Conservation (phyloP, 108 stramenopile species). For the Chaetoceros muelleri region DNA sequence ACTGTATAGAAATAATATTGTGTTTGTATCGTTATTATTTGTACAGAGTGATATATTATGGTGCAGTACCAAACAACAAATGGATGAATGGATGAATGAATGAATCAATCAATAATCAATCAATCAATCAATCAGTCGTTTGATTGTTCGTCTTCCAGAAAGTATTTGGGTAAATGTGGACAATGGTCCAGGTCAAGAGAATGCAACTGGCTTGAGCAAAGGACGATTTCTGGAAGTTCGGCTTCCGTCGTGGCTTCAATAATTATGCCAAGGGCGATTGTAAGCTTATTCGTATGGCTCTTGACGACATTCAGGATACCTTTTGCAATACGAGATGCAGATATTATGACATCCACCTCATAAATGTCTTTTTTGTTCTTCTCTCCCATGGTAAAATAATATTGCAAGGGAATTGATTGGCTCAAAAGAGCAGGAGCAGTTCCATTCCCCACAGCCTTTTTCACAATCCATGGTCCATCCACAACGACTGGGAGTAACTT, state of each 20-base stretch:
- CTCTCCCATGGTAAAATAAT: slow-evolving; percentile 57
- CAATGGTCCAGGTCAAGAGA: slow-evolving; percentile 70
- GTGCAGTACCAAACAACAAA: no score
- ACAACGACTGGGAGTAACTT: slow-evolving; percentile 81
- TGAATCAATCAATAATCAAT: no score
- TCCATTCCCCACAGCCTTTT: slow-evolving; percentile 80
- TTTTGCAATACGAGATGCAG: slow-evolving; percentile 73
- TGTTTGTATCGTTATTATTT: no score
- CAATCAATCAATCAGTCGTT: no score
- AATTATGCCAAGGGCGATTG: slow-evolving; percentile 83
- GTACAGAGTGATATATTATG: no score
- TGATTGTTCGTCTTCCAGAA: not conserved
- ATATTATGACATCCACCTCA: slow-evolving; percentile 81
- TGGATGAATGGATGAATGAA: no score
- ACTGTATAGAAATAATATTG: no score
- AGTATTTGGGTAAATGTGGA: slow-evolving; percentile 47
- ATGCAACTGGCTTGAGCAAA: slow-evolving; percentile 72
- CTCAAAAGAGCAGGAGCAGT: slow-evolving; percentile 78
- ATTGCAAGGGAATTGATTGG: slow-evolving; percentile 80
- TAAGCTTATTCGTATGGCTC: slow-evolving; percentile 64
- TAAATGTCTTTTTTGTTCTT: slow-evolving; percentile 47
- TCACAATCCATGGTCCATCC: slow-evolving; percentile 88
- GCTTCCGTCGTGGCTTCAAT: slow-evolving; percentile 71
- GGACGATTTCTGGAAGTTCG: slow-evolving; percentile 78
- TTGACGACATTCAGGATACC: slow-evolving; percentile 85